Conservation (phyloP, 768 basidiomycete species). For the Termitomyces sp. region DNA sequence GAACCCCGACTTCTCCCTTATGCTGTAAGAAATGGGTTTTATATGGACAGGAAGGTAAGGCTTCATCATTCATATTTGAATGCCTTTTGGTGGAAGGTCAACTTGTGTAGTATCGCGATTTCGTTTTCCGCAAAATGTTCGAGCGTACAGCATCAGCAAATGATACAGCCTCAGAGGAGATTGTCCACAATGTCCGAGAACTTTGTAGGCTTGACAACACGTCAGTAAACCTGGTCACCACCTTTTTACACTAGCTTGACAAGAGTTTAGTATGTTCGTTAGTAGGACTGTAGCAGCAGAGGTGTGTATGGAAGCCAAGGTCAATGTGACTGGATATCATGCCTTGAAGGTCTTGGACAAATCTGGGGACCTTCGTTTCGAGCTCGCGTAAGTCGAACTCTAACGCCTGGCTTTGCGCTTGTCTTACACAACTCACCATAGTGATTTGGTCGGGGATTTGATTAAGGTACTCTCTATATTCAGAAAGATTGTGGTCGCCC, state of each 20-base stretch:
- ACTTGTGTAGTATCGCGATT: constrained; percentile 62
- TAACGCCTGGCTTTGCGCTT: not conserved
- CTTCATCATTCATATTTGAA: too few species aligned
- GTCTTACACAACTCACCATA: constrained; percentile 13
- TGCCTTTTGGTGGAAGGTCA: not conserved
- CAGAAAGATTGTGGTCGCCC: not conserved
- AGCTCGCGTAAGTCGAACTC: constrained; percentile 45
- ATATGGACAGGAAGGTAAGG: constrained; percentile 69
- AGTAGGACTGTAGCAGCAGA: constrained; percentile 81
- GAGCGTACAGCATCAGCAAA: constrained; percentile 48
- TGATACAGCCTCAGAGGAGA: constrained; percentile 54
- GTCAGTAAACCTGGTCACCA: constrained; percentile 31
- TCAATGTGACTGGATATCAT: constrained; percentile 62
- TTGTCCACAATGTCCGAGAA: constrained; percentile 65
- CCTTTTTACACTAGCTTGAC: constrained; percentile 3
- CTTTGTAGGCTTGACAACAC: constrained; percentile 63
- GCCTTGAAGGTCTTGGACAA: constrained; percentile 67
- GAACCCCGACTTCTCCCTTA: constrained; percentile 71
- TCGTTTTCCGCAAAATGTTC: constrained; percentile 86
- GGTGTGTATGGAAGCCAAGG: constrained; percentile 75
- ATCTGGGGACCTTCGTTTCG: constrained; percentile 60
- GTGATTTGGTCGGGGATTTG: constrained; percentile 56
- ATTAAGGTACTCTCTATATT: constrained; percentile 46
- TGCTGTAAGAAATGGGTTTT: constrained; percentile 69
- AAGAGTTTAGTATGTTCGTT: constrained; percentile 62